Percentiles rank a stretch among this genome's conserved stretches.
These are phyloP conservation scores for Aspergillus coremiiformis DNA, from an alignment of 495 filamentous ascomycete genomes.

Conservation along the genomic window DNA sequence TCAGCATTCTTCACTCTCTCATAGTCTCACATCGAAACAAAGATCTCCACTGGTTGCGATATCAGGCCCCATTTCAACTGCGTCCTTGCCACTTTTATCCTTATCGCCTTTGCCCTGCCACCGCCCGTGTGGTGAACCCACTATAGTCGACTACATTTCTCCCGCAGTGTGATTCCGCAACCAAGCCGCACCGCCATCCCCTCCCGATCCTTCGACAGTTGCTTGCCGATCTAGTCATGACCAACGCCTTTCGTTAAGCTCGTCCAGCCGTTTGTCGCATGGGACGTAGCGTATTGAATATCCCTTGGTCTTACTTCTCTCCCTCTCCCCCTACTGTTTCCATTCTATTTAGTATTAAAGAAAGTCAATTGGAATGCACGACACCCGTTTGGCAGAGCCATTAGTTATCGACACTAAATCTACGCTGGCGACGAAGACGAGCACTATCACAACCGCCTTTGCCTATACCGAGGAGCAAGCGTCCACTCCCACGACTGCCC, in stretches of 20 bases:
- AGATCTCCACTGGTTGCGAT: not conserved
- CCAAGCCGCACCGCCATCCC: constrained; percentile 2
- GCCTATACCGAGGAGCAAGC: constrained; percentile 41
- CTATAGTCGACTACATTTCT: constrained; percentile 1
- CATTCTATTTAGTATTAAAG: not conserved
- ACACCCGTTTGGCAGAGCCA: constrained; percentile 27
- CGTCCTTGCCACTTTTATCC: not conserved
- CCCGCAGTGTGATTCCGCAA: constrained; percentile 10
- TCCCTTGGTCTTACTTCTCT: not conserved
- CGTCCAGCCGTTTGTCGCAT: constrained; percentile 15
- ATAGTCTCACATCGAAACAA: not conserved
- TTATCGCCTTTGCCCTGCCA: constrained; percentile 3
- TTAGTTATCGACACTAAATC: constrained; percentile 30
- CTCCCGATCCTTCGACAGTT: constrained; percentile 1
- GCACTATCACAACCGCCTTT: constrained; percentile 38
- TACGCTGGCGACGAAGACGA: constrained; percentile 28
- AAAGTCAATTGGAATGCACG: constrained; percentile 27
- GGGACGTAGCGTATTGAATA: constrained; percentile 11
- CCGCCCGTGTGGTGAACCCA: constrained; percentile 1
- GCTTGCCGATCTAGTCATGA: constrained; percentile 18
- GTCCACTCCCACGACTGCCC: constrained; percentile 27
- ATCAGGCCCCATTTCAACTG: not conserved
- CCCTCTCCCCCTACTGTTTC: not conserved
- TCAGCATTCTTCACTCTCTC: not conserved
- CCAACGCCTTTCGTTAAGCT: constrained; percentile 17